A percentile compares a stretch with the other conserved stretches of the same genome.
Conservation (phyloP, 257 asterid genomes). For the Capsicum rhomboideum region DNA sequence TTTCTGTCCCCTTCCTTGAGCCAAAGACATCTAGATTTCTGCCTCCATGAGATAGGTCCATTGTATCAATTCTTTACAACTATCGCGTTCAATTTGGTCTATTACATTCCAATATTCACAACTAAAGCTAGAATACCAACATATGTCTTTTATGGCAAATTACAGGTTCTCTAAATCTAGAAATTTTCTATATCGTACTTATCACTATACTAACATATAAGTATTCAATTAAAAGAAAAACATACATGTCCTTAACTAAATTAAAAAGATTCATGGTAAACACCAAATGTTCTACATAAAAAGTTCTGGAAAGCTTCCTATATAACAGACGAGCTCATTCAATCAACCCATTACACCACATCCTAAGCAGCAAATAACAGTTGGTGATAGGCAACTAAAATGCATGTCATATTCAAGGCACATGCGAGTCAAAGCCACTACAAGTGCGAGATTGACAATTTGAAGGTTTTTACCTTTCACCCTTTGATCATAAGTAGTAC, state of each 20-base stretch:
- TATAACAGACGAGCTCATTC: neutral
- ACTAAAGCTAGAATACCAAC: neutral
- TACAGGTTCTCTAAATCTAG: neutral
- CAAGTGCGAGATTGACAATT: neutral
- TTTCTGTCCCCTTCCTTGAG: no score
- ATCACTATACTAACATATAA: neutral
- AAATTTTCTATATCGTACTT: neutral
- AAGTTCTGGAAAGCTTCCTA: neutral
- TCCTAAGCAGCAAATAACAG: neutral
- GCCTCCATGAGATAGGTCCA: no score
- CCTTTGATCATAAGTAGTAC: constrained; percentile 51
- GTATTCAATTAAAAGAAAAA: neutral
- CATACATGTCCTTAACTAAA: neutral
- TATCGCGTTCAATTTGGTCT: neutral
- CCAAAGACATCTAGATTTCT: no score
- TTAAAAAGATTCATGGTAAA: neutral
- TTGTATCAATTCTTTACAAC: neutral
- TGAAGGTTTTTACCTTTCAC: constrained; percentile 58
- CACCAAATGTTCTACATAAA: neutral
- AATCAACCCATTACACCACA: neutral
- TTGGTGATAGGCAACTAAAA: neutral
- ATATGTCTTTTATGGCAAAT: neutral
- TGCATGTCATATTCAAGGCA: neutral
- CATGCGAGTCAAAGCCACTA: neutral
- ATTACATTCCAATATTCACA: neutral